Evolutionary conservation across 2,329 filamentous ascomycete species (phyloP), one percentile per base, ranked within the genome.

Genomic region (Pseudogymnoascus sp.): DNA sequence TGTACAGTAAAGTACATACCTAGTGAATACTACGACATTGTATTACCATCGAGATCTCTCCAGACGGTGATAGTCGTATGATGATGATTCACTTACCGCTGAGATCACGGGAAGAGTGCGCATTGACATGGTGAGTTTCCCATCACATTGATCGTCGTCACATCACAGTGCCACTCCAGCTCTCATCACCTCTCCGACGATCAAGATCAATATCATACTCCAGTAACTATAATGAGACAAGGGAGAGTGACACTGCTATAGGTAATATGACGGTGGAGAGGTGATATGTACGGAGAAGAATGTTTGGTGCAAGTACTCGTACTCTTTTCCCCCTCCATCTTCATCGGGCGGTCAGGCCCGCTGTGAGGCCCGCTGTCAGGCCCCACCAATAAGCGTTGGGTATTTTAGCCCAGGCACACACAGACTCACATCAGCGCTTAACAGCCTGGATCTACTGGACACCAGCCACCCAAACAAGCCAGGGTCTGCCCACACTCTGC

Each of bases 371-470:
- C 41, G 14, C 22, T 12, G 14, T 6, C 38, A 50, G 43, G 6
- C 7, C 43, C 47, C 47, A 18, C 47, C 47, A 53, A 53, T 53
- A 28, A 53, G 3, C 28, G 8, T 8, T 11, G 15, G 15, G 15
- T 11, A 35, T 35, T 53, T 35, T 53, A 53, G 28, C 47, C 28
- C 47, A 53, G 15, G 28, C 47, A 53, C 47, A 33, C 28, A 53
- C 47, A 53, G 47, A 25, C 15, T 53, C 47, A 53, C 47, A 35
- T 35, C 47, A 53, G 47, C 47, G 47, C 47, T 53, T 53, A 53
- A 53, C 47, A 53, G 47, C 15, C 14, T 6, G 11, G 28, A 53
- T 18, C 47, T 53, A 53, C 28, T 53, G 47, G 47, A 53, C 28
- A 53, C 28, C 25, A 35, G 28, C 47, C 4, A 33, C 33, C 47